These are phyloP conservation scores for Funneliformis geosporum DNA, from an alignment of 192 early-diverging fungal genomes.

Conservation along the genomic window DNA sequence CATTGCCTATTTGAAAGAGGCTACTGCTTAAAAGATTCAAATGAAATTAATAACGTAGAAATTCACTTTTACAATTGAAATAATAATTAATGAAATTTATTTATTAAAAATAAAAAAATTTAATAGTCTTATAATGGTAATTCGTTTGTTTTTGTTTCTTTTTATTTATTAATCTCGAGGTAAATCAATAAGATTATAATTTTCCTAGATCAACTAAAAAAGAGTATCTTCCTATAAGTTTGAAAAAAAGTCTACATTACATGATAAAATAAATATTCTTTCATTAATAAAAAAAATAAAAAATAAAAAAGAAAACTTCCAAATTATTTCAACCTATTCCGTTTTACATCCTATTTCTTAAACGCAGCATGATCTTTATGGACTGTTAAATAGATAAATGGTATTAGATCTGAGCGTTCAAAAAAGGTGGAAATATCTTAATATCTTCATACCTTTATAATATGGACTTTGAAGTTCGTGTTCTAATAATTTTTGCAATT, in stretches of 20 bases:
- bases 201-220: background rate
- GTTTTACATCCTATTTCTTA: slow-evolving; percentile 8
- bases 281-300: background rate
- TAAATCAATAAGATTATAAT: no score
- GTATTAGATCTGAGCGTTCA: background rate
- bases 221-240: background rate
- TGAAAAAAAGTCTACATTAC: background rate
- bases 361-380: slow-evolving; percentile 29
- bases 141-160: no score
- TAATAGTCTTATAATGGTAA: no score
- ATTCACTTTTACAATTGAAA: no score
- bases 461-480: slow-evolving; percentile 45
- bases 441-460: slow-evolving; percentile 45
- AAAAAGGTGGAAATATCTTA: background rate
- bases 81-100: no score
- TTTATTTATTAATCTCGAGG: no score
- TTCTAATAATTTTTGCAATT: slow-evolving; percentile 40
- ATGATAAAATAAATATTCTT: background rate
- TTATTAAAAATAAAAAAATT: no score
- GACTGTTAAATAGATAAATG: background rate
- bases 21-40: background rate
- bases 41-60: background rate
- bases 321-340: background rate
- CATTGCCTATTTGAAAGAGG: slow-evolving; percentile 89
- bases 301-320: no score